Evolutionary conservation across 2,329 filamentous ascomycete species (phyloP), one percentile per base, ranked within the genome.

Genomic region (Fusarium sp.): DNA sequence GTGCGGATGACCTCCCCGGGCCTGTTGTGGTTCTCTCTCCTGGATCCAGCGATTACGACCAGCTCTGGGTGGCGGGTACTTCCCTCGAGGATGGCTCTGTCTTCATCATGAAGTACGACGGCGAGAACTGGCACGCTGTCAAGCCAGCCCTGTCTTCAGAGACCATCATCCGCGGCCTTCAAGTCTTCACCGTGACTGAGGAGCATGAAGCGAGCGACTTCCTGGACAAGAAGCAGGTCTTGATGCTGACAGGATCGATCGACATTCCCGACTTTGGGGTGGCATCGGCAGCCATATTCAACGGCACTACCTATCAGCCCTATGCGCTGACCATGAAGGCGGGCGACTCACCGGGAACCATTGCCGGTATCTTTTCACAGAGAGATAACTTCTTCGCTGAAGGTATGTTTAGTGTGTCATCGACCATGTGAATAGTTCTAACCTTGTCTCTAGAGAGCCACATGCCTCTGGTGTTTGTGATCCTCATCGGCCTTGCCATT

Each of bases 241-340:
- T 99, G 34, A 86, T 99, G 80, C 83, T 98, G 54, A 93, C 93
- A n/a, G 96, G 96, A 38, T 87, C 91, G 58, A 87, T 99, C 71
- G 86, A 89, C 69, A 84, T 98, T 16, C 88, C 91, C 0, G 82
- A 83, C 53, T 93, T 93, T 76, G 94, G 95, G 63, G 90, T 89
- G 62, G 93, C 91, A 6, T 97, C 95, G 13, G 93, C 93, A 8
- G 95, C 90, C 7, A 83, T 97, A 27, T 99, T 92, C 82, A 93
- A 98, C 75, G 96, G 96, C 73, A 93, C 89, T 10, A 82, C 83
- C 3, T 89, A 95, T 77, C 84, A 84, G 56, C 95, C 96, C 0
- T 97, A 95, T 78, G 86, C 93, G 40, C 86, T 99, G 42, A 92
- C 94, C 2, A 91, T 88, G 49, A 90, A 85, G 63, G 80, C 85